Base-by-base conservation (phyloP, 805 yeast genomes). In the Suhomyces xylopsoci region DNA sequence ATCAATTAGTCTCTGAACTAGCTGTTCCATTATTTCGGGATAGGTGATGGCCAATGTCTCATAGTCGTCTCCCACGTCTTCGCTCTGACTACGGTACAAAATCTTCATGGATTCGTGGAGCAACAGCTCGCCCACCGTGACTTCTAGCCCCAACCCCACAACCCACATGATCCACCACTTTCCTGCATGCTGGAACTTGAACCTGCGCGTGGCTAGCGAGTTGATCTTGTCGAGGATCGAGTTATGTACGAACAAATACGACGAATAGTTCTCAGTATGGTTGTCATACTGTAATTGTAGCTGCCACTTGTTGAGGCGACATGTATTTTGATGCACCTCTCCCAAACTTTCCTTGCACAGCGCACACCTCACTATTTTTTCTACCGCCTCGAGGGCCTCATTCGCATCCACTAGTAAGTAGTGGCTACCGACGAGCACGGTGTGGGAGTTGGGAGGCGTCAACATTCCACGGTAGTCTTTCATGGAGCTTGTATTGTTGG, bases 391-490 rank as follows among this genome's bases (percentile, higher is more conserved):
- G 1, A 57, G 53, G n/a, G 50, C 50, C 1, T 46, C 42, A 2
- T 51, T 54, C 8, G 34, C 55, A 48, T 78, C 69, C 2, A 81
- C 50, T 2, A 80, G 62, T 22, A 87, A 58, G 60, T 87, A 88
- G 50, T 80, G 79, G 3, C 79, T 70, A 0, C 92, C 92, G 4
- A 84, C 76, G 3, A 84, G 69, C 5, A 84, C 62, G 2, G 73
- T 65, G 28, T 69, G 64, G 0, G 59, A 54, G 4, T 63, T 49
- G 15, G 56, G 58, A 3, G 93, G 88, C 22, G 62, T 69, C 43
- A 85, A 61, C 1, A 66, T 63, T 7, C 78, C 78, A 56, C 73
- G 74, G 52, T 77, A 71, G 22, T 62, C 51, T 40, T 64, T 63
- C 40, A 52, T 63, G 25, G 64, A 52, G 19, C 61, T 48, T 15